Base-by-base conservation (phyloP, 768 basidiomycete species). In the Naganishia vishniacii region DNA sequence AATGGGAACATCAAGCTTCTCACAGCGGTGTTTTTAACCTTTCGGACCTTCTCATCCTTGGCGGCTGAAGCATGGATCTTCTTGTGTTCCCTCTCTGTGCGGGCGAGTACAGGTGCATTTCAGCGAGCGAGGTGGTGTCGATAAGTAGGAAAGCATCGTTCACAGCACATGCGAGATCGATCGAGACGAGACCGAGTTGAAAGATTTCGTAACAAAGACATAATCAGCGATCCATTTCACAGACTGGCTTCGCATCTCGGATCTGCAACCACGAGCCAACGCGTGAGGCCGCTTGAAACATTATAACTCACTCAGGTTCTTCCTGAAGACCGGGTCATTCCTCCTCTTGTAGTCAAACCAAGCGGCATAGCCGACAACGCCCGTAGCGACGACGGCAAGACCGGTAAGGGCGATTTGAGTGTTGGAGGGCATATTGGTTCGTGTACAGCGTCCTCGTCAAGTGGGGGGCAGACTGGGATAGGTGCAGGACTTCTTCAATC, bases 261-360 rank as follows among this genome's bases (percentile, higher is more conserved):
- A n/a, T n/a, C n/a, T n/a, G n/a, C 5, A n/a, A 59, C 11, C 48
- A 37, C 49, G n/a, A n/a, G n/a, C n/a, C n/a, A n/a, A n/a, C n/a
- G n/a, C n/a, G n/a, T n/a, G n/a, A n/a, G n/a, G n/a, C n/a, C n/a
- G n/a, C 11, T 46, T 65, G 29, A 29, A 48, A 59, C 67, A 9
- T 51, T 47, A 32, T 65, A 64, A 83, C 89, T 69, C 78, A 88
- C 92, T 85, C 64, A 98, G 83, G 75, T 84, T 85, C 80, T 85
- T 91, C 75, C 95, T 85, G 83, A 99, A 99, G 16, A 83, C 81
- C 45, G 81, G 78, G 74, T 95, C 91, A 75, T 88, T 89, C 73
- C 93, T 84, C 58, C 95, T 86, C 80, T 84, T 89, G 81, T 94
- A 86, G 81, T 99, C 95, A 72, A 97, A 99, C 79, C 91, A 97